phyloP scores from a whole-genome alignment of 208 protist genomes.

The Acanthamoeba triangularis region DNA sequence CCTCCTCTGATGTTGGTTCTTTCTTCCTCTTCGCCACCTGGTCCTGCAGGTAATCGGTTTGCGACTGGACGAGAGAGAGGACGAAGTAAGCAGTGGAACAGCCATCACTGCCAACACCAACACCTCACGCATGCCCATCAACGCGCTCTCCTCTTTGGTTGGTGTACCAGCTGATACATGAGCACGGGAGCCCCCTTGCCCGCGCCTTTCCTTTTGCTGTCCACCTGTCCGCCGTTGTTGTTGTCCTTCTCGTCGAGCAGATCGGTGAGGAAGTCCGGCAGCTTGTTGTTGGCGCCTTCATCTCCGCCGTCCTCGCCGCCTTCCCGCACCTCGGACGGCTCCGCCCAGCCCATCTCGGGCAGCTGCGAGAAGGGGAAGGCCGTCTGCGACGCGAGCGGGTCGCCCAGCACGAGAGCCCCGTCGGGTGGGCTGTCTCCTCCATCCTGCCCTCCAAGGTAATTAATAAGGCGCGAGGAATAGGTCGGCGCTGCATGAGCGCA shows the following conservation, averaged over 20 bases:
- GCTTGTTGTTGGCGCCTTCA: not conserved
- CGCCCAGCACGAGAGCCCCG: not conserved
- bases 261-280: constrained; percentile 30
- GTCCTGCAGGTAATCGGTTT: constrained; percentile 41
- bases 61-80: not conserved
- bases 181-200: not conserved
- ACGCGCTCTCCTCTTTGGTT: not conserved
- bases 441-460: not conserved
- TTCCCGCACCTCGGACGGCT: not conserved
- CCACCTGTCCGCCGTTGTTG: not conserved
- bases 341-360: not conserved
- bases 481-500: not conserved
- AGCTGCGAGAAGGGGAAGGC: constrained; percentile 46
- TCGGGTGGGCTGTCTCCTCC: constrained; percentile 5
- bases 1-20: not conserved
- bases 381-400: constrained; percentile 43
- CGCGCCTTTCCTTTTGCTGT: not conserved
- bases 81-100: not conserved
- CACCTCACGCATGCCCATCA: not conserved
- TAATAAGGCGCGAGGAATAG: too few species aligned
- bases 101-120: not conserved
- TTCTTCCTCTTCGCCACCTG: not conserved
- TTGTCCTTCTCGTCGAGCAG: constrained; percentile 12
- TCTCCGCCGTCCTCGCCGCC: not conserved
- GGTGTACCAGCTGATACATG: constrained; percentile 1